A percentile compares a stretch with the other conserved stretches of the same genome.
Conservation (phyloP, 2,329 filamentous ascomycete species). For the Coccinonectria pachysandricola region DNA sequence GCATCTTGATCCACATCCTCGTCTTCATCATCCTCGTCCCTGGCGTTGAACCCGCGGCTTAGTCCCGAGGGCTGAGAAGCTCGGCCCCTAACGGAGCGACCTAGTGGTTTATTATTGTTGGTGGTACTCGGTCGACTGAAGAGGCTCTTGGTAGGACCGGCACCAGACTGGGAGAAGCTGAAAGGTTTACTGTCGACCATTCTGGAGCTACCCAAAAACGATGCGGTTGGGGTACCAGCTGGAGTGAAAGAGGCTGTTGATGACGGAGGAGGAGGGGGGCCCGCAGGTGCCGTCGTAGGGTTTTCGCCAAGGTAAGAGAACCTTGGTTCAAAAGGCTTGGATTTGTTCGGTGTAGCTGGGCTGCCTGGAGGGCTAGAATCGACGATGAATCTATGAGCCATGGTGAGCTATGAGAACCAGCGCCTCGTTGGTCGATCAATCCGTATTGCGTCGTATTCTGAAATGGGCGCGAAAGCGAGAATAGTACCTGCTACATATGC, state of each 20-base stretch:
- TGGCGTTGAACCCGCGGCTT: conserved; percentile 30
- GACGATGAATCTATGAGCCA: conserved; percentile 33
- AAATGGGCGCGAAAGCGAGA: conserved; percentile 6
- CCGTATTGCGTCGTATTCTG: conserved; percentile 4
- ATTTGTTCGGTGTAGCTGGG: conserved; percentile 39
- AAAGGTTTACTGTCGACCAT: conserved; percentile 29
- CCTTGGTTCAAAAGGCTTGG: conserved; percentile 22
- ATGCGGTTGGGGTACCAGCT: conserved; percentile 43
- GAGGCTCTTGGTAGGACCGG: conserved; percentile 24
- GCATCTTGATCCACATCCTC: conserved; percentile 23
- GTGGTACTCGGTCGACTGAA: conserved; percentile 27
- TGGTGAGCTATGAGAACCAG: conserved; percentile 18
- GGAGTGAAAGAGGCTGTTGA: conserved; percentile 46
- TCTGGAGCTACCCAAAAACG: conserved; percentile 45
- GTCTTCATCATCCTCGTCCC: conserved; percentile 21
- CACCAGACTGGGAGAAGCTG: conserved; percentile 26
- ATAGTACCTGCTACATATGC: conserved; percentile 4
- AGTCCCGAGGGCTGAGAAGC: conserved; percentile 40
- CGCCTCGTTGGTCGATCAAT: conserved; percentile 6
- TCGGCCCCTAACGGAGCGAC: conserved; percentile 35
- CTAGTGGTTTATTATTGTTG: conserved; percentile 35
- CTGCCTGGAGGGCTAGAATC: conserved; percentile 32
- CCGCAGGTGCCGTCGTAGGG: conserved; percentile 44
- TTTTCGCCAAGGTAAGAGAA: conserved; percentile 32
- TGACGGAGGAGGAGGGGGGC: conserved; percentile 40